These are phyloP conservation scores for Aureobasidium melanogenum DNA, from an alignment of 2,329 filamentous ascomycete genomes.

Conservation along the genomic window DNA sequence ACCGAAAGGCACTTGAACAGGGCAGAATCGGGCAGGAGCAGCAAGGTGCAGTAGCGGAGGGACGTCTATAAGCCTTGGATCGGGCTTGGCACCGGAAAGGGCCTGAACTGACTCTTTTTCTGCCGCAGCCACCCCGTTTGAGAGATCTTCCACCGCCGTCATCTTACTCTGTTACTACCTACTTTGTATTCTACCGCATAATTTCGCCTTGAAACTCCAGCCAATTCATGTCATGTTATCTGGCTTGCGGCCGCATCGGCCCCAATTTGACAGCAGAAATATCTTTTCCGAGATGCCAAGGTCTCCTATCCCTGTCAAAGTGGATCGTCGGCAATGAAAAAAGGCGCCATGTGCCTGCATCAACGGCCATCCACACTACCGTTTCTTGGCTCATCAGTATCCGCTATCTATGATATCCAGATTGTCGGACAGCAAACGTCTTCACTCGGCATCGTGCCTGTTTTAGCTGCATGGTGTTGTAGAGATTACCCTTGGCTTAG, in stretches of 20 bases:
- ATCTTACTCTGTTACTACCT: not conserved
- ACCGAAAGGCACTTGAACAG: not conserved
- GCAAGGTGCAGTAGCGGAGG: not conserved
- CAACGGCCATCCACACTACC: not conserved
- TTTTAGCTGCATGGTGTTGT: not conserved
- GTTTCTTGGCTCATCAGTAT: constrained; percentile 8
- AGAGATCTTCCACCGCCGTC: not conserved
- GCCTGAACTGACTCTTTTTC: not conserved
- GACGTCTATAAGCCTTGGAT: not conserved
- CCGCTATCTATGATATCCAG: not conserved
- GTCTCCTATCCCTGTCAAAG: not conserved
- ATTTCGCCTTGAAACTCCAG: not conserved
- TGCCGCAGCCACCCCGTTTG: not conserved
- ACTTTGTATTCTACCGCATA: not conserved
- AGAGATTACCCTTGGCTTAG: not conserved
- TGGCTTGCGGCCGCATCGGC: not conserved
- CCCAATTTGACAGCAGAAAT: not conserved
- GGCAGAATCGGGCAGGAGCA: not conserved
- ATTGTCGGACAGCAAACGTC: not conserved
- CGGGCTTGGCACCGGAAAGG: not conserved
- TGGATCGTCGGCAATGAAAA: not conserved
- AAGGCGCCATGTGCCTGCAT: not conserved
- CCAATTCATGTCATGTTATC: not conserved
- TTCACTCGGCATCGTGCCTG: not conserved
- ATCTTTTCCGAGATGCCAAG: not conserved